Conservation (phyloP, 352 stramenopile genomes). For the Phytophthora ramorum region DNA sequence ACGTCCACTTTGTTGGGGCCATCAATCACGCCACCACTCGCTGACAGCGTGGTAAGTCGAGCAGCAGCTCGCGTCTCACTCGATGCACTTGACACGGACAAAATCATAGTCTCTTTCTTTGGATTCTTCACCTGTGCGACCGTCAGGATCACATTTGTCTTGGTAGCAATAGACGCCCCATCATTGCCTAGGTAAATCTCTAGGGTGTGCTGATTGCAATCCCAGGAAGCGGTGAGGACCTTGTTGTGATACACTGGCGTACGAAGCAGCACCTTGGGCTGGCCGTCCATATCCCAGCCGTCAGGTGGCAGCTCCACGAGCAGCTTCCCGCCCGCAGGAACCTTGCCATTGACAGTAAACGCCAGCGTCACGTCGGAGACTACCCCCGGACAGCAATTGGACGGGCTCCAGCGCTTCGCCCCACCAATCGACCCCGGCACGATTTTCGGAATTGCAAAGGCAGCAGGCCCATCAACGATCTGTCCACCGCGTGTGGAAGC, state of each 20-base stretch:
- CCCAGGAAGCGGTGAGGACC: constrained; percentile 43
- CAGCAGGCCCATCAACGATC: constrained; percentile 61
- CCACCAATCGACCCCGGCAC: constrained; percentile 55
- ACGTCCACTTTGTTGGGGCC: constrained; percentile 63
- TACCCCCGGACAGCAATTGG: constrained; percentile 56
- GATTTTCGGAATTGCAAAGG: constrained; percentile 60
- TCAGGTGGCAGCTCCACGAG: constrained; percentile 56
- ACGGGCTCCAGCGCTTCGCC: constrained; percentile 57
- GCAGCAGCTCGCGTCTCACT: constrained; percentile 20
- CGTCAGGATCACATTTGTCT: constrained; percentile 48
- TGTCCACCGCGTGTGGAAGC: constrained; percentile 66
- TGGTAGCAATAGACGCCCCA: constrained; percentile 34
- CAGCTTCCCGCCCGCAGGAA: constrained; percentile 52
- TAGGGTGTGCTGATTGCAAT: constrained; percentile 55
- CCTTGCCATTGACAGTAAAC: constrained; percentile 47
- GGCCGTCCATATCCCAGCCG: constrained; percentile 68
- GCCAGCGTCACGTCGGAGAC: constrained; percentile 66
- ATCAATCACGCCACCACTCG: constrained; percentile 64
- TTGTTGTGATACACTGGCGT: constrained; percentile 44
- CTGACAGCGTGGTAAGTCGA: constrained; percentile 59
- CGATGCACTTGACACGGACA: neutral
- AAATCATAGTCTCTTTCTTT: constrained; percentile 46
- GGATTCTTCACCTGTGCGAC: constrained; percentile 63
- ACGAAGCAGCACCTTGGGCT: constrained; percentile 50
- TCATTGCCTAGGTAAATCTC: constrained; percentile 52